A percentile compares a stretch with the other conserved stretches of the same genome.
Conservation (phyloP, 2,329 filamentous ascomycete genomes). For the Neocucurbitaria cava region DNA sequence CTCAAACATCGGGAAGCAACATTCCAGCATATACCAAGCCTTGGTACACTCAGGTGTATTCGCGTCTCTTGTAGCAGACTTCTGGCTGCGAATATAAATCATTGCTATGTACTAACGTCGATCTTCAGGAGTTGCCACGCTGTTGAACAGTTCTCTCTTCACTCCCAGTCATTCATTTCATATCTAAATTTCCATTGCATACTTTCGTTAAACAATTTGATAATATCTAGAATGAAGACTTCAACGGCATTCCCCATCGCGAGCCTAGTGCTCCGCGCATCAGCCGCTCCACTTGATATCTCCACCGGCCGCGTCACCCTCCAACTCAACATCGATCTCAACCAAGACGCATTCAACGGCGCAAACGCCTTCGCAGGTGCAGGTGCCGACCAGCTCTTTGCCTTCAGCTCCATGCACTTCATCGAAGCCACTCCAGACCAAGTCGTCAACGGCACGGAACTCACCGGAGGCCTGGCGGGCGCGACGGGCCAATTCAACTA, state of each 20-base stretch:
- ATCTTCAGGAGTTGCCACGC: conserved; percentile 17
- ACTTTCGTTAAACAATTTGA: conserved; percentile 7
- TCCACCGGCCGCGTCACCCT: conserved; percentile 20
- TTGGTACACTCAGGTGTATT: conserved; percentile 23
- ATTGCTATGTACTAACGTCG: neutral
- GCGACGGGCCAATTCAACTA: conserved; percentile 59
- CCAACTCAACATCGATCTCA: conserved; percentile 30
- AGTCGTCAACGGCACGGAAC: conserved; percentile 57
- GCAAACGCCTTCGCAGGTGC: conserved; percentile 10
- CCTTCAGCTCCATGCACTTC: conserved; percentile 60
- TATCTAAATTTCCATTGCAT: conserved; percentile 5
- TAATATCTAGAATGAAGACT: conserved; percentile 27
- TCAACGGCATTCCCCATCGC: conserved; percentile 12
- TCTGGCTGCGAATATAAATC: conserved; percentile 7
- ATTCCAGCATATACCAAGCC: conserved; percentile 26
- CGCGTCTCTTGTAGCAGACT: neutral
- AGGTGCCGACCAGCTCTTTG: conserved; percentile 30
- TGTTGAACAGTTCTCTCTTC: conserved; percentile 37
- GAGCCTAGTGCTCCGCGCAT: conserved; percentile 16
- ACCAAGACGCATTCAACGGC: conserved; percentile 5
- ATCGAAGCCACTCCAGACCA: conserved; percentile 58
- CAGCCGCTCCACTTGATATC: conserved; percentile 21
- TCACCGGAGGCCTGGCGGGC: conserved; percentile 53
- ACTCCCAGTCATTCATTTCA: conserved; percentile 21
- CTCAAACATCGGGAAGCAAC: conserved; percentile 20